These are phyloP conservation scores for Omphalea diandra DNA, from an alignment of 441 rosid species.

Conservation along the genomic window DNA sequence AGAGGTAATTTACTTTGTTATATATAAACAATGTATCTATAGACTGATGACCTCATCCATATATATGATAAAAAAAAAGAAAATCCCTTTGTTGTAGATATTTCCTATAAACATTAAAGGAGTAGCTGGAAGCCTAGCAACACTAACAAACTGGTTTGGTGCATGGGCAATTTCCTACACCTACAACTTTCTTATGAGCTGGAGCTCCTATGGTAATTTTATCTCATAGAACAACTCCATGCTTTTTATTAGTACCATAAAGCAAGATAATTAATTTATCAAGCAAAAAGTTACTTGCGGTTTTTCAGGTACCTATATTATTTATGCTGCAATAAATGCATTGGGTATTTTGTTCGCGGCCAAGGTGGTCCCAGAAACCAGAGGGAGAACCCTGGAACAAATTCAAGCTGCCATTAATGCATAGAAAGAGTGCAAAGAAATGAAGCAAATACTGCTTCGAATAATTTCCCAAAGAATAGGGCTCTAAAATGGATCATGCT, in stretches of 20 bases:
- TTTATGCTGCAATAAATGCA: constrained; percentile 33
- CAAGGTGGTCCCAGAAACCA: constrained; percentile 52
- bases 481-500: no score
- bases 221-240: no score
- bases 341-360: constrained; percentile 33
- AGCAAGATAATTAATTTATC: no score
- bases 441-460: no score
- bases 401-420: constrained; percentile 76
- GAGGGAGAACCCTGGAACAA: constrained; percentile 75
- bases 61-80: not conserved
- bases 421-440: constrained; percentile 27
- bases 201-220: constrained; percentile 68
- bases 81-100: constrained; percentile 38
- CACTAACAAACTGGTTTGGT: constrained; percentile 38
- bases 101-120: constrained; percentile 57
- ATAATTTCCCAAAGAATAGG: no score
- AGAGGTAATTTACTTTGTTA: constrained; percentile 52
- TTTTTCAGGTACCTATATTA: constrained; percentile 49
- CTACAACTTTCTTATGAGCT: constrained; percentile 57
- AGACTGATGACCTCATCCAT: constrained; percentile 10
- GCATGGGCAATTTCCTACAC: constrained; percentile 42
- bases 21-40: constrained; percentile 3
- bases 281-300: no score
- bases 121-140: constrained; percentile 55
- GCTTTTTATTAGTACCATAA: no score